Evolutionary conservation across 305 asterid genomes (phyloP), one percentile per base, ranked within the genome.

Genomic region (Petunia hybrid): DNA sequence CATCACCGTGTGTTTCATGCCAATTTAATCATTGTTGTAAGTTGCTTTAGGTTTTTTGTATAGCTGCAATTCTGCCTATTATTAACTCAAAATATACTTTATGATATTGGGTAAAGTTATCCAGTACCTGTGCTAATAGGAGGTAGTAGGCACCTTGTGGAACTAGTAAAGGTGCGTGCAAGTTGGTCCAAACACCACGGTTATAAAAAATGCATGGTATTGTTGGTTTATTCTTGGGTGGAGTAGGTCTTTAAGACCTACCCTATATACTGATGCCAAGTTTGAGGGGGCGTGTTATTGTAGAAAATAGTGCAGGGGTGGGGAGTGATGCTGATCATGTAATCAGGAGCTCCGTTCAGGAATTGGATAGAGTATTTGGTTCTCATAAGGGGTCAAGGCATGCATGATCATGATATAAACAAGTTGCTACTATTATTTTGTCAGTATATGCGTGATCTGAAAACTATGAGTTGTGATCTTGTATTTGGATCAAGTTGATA

Each of bases 401-500:
- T 36, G 78, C 35, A 13, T 41, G 41, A 71, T 16, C 35, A 13
- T 41, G 41, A 71, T 16, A 71, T 9, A 46, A 51, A 73, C 8
- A 51, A 51, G 48, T 73, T 73, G 38, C 78, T 48, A 48, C 35
- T 73, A 13, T 51, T 73, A 13, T 51, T 73, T 51, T 73, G 46
- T 73, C 78, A 53, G 53, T 51, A 5, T 73, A 36, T 73, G 63
- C 36, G 63, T 51, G 46, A 51, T 73, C 63, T 38, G 48, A 73
- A 71, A 73, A 36, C 36, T 48, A 73, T 51, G 36, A 73, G 36
- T 13, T 73, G 78, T 73, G 63, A 56, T 48, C 61, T 73, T 38
- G 78, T 36, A 13, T 51, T 53, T 46, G 56, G 78, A 74, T 74
- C 64, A 74, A 74, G 48, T 40, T 74, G 48, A 43, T 74, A 53